Percentiles rank a stretch among this genome's conserved stretches.
These are phyloP conservation scores for Naganishia vishniacii DNA, from an alignment of 768 basidiomycete genomes.

Conservation along the genomic window DNA sequence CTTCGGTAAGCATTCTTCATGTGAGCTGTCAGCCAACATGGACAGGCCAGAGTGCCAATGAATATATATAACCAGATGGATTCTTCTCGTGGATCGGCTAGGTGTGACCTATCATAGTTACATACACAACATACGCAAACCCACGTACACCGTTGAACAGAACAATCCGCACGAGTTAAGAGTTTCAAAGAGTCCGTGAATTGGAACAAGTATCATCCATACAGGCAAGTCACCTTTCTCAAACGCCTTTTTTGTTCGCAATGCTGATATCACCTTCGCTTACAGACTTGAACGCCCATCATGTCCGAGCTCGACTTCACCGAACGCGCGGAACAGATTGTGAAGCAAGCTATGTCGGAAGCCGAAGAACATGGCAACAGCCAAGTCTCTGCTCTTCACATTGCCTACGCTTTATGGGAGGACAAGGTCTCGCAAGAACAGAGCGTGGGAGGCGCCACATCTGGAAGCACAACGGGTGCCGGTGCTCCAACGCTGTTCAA, in stretches of 20 bases:
- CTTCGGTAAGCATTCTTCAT: too few species aligned
- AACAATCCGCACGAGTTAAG: too few species aligned
- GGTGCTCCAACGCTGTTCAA: slow-evolving; percentile 61
- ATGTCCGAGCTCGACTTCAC: slow-evolving; percentile 65
- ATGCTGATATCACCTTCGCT: background rate
- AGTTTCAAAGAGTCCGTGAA: background rate
- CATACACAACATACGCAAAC: too few species aligned
- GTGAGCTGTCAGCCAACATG: too few species aligned
- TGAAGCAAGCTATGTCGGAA: slow-evolving; percentile 67
- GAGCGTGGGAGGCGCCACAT: background rate
- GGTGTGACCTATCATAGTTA: too few species aligned
- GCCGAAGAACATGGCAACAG: slow-evolving; percentile 63
- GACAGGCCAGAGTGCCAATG: too few species aligned
- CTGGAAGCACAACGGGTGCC: slow-evolving; percentile 46
- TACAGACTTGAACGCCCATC: background rate
- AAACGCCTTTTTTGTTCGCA: too few species aligned
- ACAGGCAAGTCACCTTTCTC: background rate
- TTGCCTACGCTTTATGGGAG: slow-evolving; percentile 74
- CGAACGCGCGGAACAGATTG: slow-evolving; percentile 68
- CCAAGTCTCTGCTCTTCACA: slow-evolving; percentile 72
- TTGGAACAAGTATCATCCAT: background rate
- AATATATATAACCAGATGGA: too few species aligned
- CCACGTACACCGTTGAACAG: background rate
- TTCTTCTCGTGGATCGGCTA: too few species aligned
- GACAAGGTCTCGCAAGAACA: slow-evolving; percentile 50